Evolutionary conservation across 2,329 filamentous ascomycete species (phyloP).

Genomic region (Ilyonectria sp.): DNA sequence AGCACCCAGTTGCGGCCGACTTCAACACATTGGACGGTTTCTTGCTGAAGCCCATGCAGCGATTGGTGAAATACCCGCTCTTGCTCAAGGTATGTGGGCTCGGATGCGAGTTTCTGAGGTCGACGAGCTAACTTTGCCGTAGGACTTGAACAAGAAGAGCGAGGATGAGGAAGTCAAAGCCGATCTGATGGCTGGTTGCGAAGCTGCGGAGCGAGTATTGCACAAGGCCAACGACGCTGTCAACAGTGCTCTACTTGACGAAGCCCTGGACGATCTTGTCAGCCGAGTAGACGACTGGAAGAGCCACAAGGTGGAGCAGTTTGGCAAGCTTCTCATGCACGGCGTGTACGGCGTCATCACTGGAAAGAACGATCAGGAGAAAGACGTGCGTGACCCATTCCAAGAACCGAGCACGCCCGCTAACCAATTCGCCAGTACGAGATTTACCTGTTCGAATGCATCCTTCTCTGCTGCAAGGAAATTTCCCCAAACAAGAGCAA

Average conservation of each 20-base stretch:
- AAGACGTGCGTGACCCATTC: conserved; percentile 74
- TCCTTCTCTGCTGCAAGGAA: conserved; percentile 97
- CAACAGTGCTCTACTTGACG: conserved; percentile 86
- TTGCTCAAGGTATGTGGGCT: conserved; percentile 78
- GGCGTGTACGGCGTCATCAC: conserved; percentile 95
- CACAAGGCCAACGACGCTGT: conserved; percentile 92
- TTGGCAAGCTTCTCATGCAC: conserved; percentile 89
- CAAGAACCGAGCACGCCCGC: conserved; percentile 46
- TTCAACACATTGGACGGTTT: conserved; percentile 93
- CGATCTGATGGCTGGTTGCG: conserved; percentile 83
- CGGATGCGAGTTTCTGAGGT: conserved; percentile 15
- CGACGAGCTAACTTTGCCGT: conserved; percentile 46
- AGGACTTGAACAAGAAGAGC: conserved; percentile 91
- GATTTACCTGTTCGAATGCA: conserved; percentile 96
- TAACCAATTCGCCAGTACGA: conserved; percentile 78
- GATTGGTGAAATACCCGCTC: conserved; percentile 93
- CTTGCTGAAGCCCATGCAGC: conserved; percentile 95
- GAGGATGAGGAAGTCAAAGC: conserved; percentile 79
- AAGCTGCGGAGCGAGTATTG: conserved; percentile 85
- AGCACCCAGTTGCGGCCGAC: conserved; percentile 85
- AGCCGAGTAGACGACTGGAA: conserved; percentile 97
- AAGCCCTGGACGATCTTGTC: conserved; percentile 87
- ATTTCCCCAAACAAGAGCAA: conserved; percentile 86
- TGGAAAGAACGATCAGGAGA: conserved; percentile 89
- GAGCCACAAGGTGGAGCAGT: conserved; percentile 89